phyloP scores from a whole-genome alignment of 108 stramenopile genomes.

The Schizochytrium sp. region DNA sequence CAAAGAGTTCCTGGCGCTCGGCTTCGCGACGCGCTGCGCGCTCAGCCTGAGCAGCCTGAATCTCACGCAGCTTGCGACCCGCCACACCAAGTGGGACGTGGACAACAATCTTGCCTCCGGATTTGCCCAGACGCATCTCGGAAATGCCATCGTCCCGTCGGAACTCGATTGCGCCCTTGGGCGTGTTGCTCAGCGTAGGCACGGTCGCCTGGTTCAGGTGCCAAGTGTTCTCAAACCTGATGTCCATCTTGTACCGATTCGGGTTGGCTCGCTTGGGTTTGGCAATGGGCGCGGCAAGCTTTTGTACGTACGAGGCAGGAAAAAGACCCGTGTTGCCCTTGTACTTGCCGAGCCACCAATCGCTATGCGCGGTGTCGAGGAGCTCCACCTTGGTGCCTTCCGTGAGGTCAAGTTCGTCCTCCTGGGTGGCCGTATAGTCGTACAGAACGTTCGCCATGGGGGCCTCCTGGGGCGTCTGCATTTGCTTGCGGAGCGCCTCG shows the following conservation, averaged over 20 bases:
- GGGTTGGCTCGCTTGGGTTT: constrained; percentile 14
- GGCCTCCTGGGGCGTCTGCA: background rate
- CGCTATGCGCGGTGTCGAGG: background rate
- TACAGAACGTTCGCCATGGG: background rate
- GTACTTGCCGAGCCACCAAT: constrained; percentile 1
- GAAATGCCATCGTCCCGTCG: background rate
- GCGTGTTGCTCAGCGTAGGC: background rate
- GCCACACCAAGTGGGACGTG: background rate
- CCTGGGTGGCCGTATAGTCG: background rate
- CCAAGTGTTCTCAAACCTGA: background rate
- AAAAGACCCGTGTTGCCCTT: background rate
- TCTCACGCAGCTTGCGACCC: constrained; percentile 10
- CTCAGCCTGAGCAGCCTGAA: background rate
- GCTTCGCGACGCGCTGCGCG: background rate
- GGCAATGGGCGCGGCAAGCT: background rate
- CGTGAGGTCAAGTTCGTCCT: background rate
- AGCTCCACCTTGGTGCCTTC: constrained; percentile 2
- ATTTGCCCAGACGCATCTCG: background rate
- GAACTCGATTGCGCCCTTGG: background rate
- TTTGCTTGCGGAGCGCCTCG: background rate
- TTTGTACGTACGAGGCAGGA: background rate
- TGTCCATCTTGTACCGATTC: background rate
- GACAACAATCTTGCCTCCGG: background rate
- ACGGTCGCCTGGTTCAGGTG: background rate
- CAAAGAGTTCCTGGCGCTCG: background rate